Evolutionary conservation across 352 stramenopile genomes (phyloP), one percentile per base, ranked within the genome.

Genomic region (Pythium biforme): DNA sequence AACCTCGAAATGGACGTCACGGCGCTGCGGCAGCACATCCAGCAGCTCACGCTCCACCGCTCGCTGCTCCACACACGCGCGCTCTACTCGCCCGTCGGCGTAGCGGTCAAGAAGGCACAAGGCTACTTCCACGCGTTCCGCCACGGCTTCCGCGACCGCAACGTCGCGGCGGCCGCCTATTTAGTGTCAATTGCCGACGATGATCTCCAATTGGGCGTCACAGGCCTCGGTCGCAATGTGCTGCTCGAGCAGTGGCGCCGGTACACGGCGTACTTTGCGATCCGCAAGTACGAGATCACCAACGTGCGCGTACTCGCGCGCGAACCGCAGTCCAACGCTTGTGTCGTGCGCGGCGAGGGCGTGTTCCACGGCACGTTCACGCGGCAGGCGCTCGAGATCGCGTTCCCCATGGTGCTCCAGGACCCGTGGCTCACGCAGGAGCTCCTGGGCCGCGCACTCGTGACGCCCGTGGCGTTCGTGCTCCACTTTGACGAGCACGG

Each of bases 101-200:
- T 54, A 14, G 51, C 51, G 1, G 5, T 75, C 40, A 51, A 59
- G 41, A 51, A 48, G 37, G 49, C 49, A 10, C 14, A 23, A 6
- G 17, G 48, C 9, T 72, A 69, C 37, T 75, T 62, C 34, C 27
- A 58, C 11, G 31, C 64, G n/a, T 72, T 75, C 1, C 17, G 43
- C 0, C 26, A 22, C 25, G 68, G 68, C 6, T 34, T 39, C 23
- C 41, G 17, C 5, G 31, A 12, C 19, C 19, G 37, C 12, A 46
- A 65, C n/a, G 2, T 15, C 1, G 25, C 22, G 0, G 58, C 43
- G 19, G 11, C 25, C 6, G 45, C 31, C 5, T 66, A 61, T 31
- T 23, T 73, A 3, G 17, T 15, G 19, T 57, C 52, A 15, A 15
- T 46, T 17, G 37, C 49, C 14, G 39, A 57, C 10, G 37, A 51